phyloP scores from a whole-genome alignment of 2,329 filamentous ascomycete species.

The Curvularia hawaiiensis region DNA sequence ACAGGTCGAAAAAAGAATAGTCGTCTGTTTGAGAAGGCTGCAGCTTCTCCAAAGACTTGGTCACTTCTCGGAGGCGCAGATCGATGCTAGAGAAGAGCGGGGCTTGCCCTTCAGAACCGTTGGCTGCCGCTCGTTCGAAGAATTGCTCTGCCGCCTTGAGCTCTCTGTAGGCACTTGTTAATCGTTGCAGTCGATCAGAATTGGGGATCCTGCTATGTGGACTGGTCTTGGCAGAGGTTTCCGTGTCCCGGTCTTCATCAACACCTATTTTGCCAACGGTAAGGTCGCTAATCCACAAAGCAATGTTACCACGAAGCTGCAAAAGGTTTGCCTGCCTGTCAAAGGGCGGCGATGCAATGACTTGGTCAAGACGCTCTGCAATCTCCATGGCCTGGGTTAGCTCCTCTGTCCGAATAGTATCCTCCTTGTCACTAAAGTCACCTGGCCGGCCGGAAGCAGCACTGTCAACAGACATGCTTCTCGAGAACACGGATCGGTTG shows the following conservation, averaged over 20 bases:
- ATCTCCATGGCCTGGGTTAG: slow-evolving; percentile 66
- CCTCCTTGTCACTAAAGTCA: slow-evolving; percentile 21
- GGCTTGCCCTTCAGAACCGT: slow-evolving; percentile 23
- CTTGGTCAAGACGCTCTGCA: slow-evolving; percentile 69
- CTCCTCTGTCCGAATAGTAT: slow-evolving; percentile 56
- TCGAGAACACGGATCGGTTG: slow-evolving; percentile 12
- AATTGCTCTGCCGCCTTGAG: slow-evolving; percentile 29
- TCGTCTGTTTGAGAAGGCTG: neutral
- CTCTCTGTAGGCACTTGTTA: slow-evolving; percentile 28
- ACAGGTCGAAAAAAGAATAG: neutral
- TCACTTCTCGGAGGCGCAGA: slow-evolving; percentile 15
- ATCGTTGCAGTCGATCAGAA: slow-evolving; percentile 19
- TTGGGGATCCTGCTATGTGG: neutral
- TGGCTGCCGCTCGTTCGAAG: slow-evolving; percentile 30
- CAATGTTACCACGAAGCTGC: slow-evolving; percentile 73
- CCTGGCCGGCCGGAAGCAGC: slow-evolving; percentile 12
- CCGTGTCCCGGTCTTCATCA: slow-evolving; percentile 25
- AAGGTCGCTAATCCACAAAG: slow-evolving; percentile 77
- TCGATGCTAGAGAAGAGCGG: slow-evolving; percentile 26
- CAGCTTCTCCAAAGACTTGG: slow-evolving; percentile 5
- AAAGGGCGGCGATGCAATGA: slow-evolving; percentile 73
- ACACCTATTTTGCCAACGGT: slow-evolving; percentile 42
- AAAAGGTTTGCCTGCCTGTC: slow-evolving; percentile 70
- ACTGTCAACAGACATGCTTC: slow-evolving; percentile 22
- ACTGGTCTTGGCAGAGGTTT: slow-evolving; percentile 6